Base-by-base conservation (phyloP, 2,329 filamentous ascomycete species). In the Fusarium temperatum region DNA sequence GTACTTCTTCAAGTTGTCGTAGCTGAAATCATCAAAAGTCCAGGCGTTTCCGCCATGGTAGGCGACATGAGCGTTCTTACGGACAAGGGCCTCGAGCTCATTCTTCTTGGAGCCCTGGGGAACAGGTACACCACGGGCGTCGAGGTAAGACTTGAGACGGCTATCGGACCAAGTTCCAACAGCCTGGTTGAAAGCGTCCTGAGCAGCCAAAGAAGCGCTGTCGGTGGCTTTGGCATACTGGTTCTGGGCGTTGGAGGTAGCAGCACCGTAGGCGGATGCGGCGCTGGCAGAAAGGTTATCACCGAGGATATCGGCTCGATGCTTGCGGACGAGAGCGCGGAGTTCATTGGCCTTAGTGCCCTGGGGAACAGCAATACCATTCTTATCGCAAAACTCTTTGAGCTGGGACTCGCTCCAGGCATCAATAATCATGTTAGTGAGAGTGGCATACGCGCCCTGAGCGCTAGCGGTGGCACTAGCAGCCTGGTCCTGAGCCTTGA, bases 311-410 rank as follows among this genome's bases (percentile, higher is more conserved):
- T 91, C 86, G 66, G 93, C 92, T 67, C 93, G 92, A 84, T 97
- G 90, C 87, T 96, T 97, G 81, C 96, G 94, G 73, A 96, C 92
- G 71, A 98, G 89, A 60, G 96, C 95, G 60, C 97, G 87, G 32
- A 98, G 89, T 83, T 99, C 96, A 79, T 98, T 97, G 76, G 90
- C 87, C 87, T 93, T 95, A 80, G 94, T 97, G 54, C 96, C 96
- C 81, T 98, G 96, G 15, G 96, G 96, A 57, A 98, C 94, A 18
- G 80, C 82, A 80, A 99, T 93, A 66, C 91, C 90, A 78, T 98
- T 96, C 88, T 95, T 94, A 85, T 98, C 96, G 63, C 91, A 91
- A 86, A 96, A 98, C 72, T 94, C 92, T 88, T 98, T 98, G 81
- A 99, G 88, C 82, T 97, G 87, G 45, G 89, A 89, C 79, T 98